Percentiles rank a stretch among this genome's conserved stretches.
These are phyloP conservation scores for Farysia itapuensis DNA, from an alignment of 1,284 basidiomycete species.

Conservation along the genomic window DNA sequence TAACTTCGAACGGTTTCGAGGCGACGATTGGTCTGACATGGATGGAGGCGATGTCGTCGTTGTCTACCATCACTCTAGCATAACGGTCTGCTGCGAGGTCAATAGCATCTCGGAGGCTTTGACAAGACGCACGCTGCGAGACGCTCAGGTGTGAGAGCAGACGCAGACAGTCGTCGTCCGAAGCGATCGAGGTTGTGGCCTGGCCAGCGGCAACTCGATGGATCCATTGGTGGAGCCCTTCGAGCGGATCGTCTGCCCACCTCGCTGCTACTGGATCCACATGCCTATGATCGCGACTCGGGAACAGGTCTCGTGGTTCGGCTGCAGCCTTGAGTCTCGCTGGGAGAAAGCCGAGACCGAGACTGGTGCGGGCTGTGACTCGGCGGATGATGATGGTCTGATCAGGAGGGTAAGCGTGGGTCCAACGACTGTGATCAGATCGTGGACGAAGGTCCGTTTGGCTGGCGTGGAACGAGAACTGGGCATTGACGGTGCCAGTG, in stretches of 20 bases:
- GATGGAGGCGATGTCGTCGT: no score
- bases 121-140: no score
- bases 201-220: constrained; percentile 6
- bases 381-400: constrained; percentile 38
- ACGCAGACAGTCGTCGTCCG: constrained; percentile 32
- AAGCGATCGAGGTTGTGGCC: constrained; percentile 26
- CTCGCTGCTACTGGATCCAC: background rate
- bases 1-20: no score
- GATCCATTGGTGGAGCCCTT: constrained; percentile 31
- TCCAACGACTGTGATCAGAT: constrained; percentile 3
- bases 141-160: constrained; percentile 17
- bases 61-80: no score
- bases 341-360: constrained; percentile 25
- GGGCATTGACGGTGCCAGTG: constrained; percentile 10
- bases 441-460: constrained; percentile 3
- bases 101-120: no score
- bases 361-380: constrained; percentile 18
- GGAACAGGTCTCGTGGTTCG: constrained; percentile 21
- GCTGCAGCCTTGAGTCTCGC: constrained; percentile 21
- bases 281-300: background rate
- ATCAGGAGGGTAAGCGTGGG: constrained; percentile 13
- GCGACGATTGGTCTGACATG: no score
- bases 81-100: no score
- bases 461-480: constrained; percentile 5
- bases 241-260: constrained; percentile 26